Evolutionary conservation across 495 filamentous ascomycete species (phyloP), one percentile per base, ranked within the genome.

Genomic region (Durotheca rogersii): DNA sequence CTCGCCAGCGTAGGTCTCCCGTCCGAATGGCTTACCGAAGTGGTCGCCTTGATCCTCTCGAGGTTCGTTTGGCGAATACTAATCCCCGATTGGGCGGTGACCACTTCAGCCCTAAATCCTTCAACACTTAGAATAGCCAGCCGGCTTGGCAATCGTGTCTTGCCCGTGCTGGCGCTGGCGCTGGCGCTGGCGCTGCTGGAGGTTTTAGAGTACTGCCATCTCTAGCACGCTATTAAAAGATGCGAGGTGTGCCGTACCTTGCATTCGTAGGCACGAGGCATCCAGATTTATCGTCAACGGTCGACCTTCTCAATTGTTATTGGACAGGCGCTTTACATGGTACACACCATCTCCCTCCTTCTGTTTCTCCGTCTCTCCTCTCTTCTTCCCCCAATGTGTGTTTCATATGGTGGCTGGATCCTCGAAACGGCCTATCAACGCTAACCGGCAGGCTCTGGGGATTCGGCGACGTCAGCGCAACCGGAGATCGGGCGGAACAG

Each of bases 361-460:
- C n/a, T n/a, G n/a, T n/a, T n/a, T n/a, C n/a, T n/a, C n/a, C n/a
- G n/a, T n/a, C n/a, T n/a, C n/a, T n/a, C n/a, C n/a, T n/a, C n/a
- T n/a, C n/a, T n/a, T n/a, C n/a, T n/a, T n/a, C n/a, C n/a, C n/a
- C n/a, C n/a, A n/a, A n/a, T n/a, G n/a, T n/a, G n/a, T n/a, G n/a
- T n/a, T n/a, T n/a, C n/a, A n/a, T n/a, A n/a, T n/a, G n/a, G 40
- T 49, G 40, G 52, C 46, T 56, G 46, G 27, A 45, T 41, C 40
- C 7, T 50, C 40, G n/a, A 50, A 50, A 49, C 39, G 23, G 52
- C 31, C 21, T 21, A 14, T 30, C n/a, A n/a, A n/a, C n/a, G n/a
- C n/a, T n/a, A n/a, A n/a, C n/a, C n/a, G n/a, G n/a, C n/a, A n/a
- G n/a, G n/a, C n/a, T n/a, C n/a, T n/a, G n/a, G n/a, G n/a, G n/a